Evolutionary conservation across 2,329 filamentous ascomycete species (phyloP).

Genomic region (Cladosporium phlei): DNA sequence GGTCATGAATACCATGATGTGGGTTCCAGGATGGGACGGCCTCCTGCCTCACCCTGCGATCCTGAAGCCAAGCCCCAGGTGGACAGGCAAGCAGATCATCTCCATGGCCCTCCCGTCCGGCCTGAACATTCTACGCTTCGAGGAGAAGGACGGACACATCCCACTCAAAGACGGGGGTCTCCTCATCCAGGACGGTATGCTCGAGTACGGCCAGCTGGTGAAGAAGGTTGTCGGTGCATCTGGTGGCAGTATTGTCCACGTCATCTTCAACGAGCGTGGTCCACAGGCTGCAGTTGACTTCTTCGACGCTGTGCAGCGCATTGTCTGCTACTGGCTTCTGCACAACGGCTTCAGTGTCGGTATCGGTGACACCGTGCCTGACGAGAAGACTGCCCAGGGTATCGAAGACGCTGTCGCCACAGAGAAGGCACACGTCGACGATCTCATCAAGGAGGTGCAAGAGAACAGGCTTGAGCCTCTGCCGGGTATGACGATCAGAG

Average conservation of each 20-base stretch:
- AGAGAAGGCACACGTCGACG: constrained; percentile 75
- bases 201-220: constrained; percentile 83
- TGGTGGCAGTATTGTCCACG: constrained; percentile 86
- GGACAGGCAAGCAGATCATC: constrained; percentile 97
- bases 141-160: constrained; percentile 26
- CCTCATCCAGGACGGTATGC: constrained; percentile 77
- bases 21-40: constrained; percentile 97
- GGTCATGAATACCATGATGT: constrained; percentile 95
- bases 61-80: constrained; percentile 81
- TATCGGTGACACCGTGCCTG: constrained; percentile 96
- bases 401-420: constrained; percentile 77
- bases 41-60: constrained; percentile 92
- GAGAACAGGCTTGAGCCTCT: constrained; percentile 84
- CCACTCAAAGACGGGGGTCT: constrained; percentile 57
- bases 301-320: constrained; percentile 90
- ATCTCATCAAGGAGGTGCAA: constrained; percentile 72
- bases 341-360: constrained; percentile 97
- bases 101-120: constrained; percentile 86
- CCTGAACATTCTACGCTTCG: constrained; percentile 67
- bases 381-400: constrained; percentile 74
- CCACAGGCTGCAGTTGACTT: constrained; percentile 83
- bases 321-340: constrained; percentile 94
- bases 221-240: constrained; percentile 94
- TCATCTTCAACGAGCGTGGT: constrained; percentile 93
- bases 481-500: constrained; percentile 96